Evolutionary conservation across 768 basidiomycete species (phyloP).

Genomic region (Pilatotrama ljubarskyi): DNA sequence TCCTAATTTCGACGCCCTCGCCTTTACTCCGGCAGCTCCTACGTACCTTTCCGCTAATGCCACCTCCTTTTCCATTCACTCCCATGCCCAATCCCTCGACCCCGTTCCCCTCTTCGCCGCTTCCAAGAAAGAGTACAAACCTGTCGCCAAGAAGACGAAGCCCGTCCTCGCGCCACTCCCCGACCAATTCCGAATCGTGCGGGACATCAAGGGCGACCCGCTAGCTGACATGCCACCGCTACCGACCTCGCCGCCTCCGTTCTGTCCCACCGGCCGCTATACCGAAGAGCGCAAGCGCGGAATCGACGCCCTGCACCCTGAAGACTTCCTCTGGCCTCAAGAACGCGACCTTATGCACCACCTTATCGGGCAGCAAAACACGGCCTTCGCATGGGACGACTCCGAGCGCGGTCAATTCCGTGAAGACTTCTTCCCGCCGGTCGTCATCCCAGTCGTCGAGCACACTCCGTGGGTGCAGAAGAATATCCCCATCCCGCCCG

Average conservation of each 20-base stretch:
- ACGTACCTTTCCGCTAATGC: neutral
- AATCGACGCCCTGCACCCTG: constrained; percentile 13
- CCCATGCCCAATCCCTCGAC: neutral
- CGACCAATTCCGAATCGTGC: constrained; percentile 20
- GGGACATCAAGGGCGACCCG: constrained; percentile 19
- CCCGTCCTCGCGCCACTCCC: constrained; percentile 24
- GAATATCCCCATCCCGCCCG: constrained; percentile 31
- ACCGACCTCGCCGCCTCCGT: constrained; percentile 8
- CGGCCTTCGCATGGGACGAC: constrained; percentile 42
- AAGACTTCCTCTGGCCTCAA: constrained; percentile 34
- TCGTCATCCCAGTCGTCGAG: constrained; percentile 36
- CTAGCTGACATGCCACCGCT: constrained; percentile 16
- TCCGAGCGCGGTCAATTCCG: constrained; percentile 36
- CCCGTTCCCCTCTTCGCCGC: neutral
- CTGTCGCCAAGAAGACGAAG: constrained; percentile 20
- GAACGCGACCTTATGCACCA: constrained; percentile 36
- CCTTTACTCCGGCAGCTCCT: neutral
- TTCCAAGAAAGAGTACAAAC: constrained; percentile 26
- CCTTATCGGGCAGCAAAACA: constrained; percentile 27
- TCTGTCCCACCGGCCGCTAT: constrained; percentile 11
- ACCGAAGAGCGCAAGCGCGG: constrained; percentile 18
- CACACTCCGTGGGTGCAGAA: constrained; percentile 30
- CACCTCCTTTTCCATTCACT: neutral
- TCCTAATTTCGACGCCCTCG: neutral
- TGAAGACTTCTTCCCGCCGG: constrained; percentile 30